Evolutionary conservation across 1,284 basidiomycete genomes (phyloP).

Genomic region (Ganoderma boninense): DNA sequence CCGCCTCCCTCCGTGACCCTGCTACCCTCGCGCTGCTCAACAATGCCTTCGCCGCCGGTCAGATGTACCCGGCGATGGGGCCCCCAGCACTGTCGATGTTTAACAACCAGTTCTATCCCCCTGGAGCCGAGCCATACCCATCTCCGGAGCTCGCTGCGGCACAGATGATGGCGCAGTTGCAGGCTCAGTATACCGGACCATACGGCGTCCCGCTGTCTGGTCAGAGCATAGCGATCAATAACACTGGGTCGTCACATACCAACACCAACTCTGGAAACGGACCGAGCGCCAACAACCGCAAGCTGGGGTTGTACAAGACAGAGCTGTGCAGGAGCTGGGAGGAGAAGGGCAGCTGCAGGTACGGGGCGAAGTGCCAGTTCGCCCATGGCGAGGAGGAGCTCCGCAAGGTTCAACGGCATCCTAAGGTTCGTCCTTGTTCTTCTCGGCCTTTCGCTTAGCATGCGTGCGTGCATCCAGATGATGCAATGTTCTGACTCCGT

Average conservation of each 20-base stretch:
- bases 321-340: conserved; percentile 94
- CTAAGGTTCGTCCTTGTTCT: conserved; percentile 66
- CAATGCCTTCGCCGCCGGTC: conserved; percentile 56
- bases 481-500: conserved; percentile 12
- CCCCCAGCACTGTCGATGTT: conserved; percentile 63
- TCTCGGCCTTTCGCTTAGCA: conserved; percentile 7
- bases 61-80: conserved; percentile 50
- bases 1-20: conserved; percentile 73
- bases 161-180: conserved; percentile 59
- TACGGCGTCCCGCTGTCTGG: conserved; percentile 54
- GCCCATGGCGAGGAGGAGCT: conserved; percentile 91
- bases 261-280: conserved; percentile 52
- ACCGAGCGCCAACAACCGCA: conserved; percentile 88
- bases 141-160: conserved; percentile 57
- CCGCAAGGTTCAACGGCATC: conserved; percentile 82
- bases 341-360: conserved; percentile 90
- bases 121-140: conserved; percentile 61
- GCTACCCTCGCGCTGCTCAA: conserved; percentile 68
- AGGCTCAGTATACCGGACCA: conserved; percentile 59
- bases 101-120: conserved; percentile 71
- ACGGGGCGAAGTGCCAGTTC: conserved; percentile 89
- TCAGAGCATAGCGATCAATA: conserved; percentile 32
- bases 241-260: conserved; percentile 36
- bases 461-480: conserved; percentile 16
- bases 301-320: conserved; percentile 90